A percentile compares a stretch with the other conserved stretches of the same genome.
phyloP scores from a whole-genome alignment of 257 asterid species.

The Anisodus acutangulus region DNA sequence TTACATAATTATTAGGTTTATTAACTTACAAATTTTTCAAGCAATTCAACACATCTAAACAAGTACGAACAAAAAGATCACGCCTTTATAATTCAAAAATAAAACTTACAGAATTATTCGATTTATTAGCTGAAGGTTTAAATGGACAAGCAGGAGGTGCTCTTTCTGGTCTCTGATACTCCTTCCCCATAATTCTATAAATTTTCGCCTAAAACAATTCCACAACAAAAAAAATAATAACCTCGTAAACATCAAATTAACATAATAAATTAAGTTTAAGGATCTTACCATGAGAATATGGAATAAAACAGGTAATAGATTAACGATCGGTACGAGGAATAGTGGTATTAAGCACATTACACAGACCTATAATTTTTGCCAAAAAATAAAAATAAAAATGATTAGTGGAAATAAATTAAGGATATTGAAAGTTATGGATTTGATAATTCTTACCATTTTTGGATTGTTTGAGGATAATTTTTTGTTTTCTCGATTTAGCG shows the following conservation, averaged over 20 bases:
- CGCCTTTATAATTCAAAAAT: background rate
- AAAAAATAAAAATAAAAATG: background rate
- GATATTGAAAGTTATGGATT: background rate
- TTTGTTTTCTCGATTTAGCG: background rate
- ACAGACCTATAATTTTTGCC: slow-evolving; percentile 62
- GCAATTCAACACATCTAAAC: background rate
- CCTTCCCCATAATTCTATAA: slow-evolving; percentile 83
- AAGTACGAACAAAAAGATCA: background rate
- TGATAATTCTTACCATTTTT: background rate
- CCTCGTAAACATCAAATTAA: background rate
- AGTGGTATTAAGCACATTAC: slow-evolving; percentile 84
- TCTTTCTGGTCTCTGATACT: slow-evolving; percentile 84
- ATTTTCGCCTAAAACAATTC: slow-evolving; percentile 63
- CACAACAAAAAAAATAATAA: slow-evolving; percentile 13
- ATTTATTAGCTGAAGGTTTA: slow-evolving; percentile 61
- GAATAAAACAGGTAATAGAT: slow-evolving; percentile 75
- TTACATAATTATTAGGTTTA: background rate
- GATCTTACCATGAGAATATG: slow-evolving; percentile 70
- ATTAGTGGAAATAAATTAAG: background rate
- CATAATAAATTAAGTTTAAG: background rate
- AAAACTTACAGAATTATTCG: slow-evolving; percentile 64
- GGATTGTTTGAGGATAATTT: background rate
- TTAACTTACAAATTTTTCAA: background rate
- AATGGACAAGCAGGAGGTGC: slow-evolving; percentile 89
- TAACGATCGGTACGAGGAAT: slow-evolving; percentile 91